phyloP scores from a whole-genome alignment of 495 filamentous ascomycete species.

The Acidomyces sp. region DNA sequence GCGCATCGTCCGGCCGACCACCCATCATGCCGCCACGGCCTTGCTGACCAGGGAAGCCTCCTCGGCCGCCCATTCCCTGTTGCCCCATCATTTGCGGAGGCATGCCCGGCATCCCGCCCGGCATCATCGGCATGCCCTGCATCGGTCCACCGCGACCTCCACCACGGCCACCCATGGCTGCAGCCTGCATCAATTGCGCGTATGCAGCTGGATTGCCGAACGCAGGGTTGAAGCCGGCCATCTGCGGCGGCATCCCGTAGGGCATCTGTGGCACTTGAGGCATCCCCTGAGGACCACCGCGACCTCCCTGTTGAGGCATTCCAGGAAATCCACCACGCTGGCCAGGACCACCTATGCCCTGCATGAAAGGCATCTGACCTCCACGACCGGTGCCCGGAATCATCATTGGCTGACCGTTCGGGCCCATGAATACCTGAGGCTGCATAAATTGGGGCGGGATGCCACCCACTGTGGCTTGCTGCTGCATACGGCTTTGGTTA shows the following conservation, averaged over 20 bases:
- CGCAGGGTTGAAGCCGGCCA: conserved; percentile 46
- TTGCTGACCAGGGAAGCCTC: conserved; percentile 35
- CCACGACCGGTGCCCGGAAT: conserved; percentile 59
- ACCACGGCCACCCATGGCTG: conserved; percentile 53
- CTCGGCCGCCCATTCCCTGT: conserved; percentile 39
- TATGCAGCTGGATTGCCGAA: conserved; percentile 28
- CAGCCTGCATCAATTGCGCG: conserved; percentile 28
- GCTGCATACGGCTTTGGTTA: conserved; percentile 96
- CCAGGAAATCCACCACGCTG: conserved; percentile 69
- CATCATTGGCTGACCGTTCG: conserved; percentile 43
- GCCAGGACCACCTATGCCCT: conserved; percentile 72
- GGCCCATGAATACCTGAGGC: conserved; percentile 69
- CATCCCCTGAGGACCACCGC: conserved; percentile 54
- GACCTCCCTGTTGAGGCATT: conserved; percentile 74
- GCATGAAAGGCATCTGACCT: conserved; percentile 72
- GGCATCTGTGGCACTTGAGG: conserved; percentile 70
- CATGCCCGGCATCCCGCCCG: conserved; percentile 49
- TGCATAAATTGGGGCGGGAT: conserved; percentile 81
- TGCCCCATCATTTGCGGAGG: conserved; percentile 54
- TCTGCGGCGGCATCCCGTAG: conserved; percentile 58
- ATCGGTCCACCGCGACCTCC: conserved; percentile 58
- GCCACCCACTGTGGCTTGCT: conserved; percentile 82
- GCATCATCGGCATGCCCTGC: conserved; percentile 53
- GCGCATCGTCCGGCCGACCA: conserved; percentile 30
- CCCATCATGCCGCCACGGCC: conserved; percentile 36